Base-by-base conservation (phyloP, 768 basidiomycete species). In the Phanerochaete carnosa region DNA sequence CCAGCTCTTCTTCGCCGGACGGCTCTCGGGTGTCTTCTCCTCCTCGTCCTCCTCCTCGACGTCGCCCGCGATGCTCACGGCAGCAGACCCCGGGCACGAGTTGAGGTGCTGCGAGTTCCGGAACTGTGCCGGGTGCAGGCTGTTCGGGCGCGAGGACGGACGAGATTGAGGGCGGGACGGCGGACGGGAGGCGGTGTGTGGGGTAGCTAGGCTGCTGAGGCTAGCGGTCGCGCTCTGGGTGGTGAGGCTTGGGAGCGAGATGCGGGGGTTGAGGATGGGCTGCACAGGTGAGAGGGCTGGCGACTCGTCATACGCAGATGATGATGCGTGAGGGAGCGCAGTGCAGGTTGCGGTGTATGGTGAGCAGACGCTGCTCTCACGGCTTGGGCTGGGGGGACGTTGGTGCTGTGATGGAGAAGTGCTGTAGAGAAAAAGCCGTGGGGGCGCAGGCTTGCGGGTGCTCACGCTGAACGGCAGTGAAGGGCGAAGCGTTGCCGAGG, bases 141-240 rank as follows among this genome's bases (percentile, higher is more conserved):
- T 26, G 6, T 13, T 25, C 23, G 47, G 47, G 13, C 47, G 47
- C 32, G 54, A 55, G n/a, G 54, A 35, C 32, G 32, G 54, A 37
- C 54, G 54, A 37, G 11, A 25, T n/a, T 35, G 54, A 25, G 54
- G 33, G 23, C 54, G 54, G 50, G 57, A 54, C 35, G 37, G 64
- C 58, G 25, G 69, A 60, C 9, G 66, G 60, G 51, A 66, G 53
- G 37, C 65, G 54, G 54, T 55, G 54, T 55, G 54, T 61, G 79
- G 74, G 69, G 85, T 85, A 0, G 81, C 75, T 63, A 86, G 72
- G 52, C 82, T 80, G 0, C 83, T 80, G 28, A 62, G 55, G 59
- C 58, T 60, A 23, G 66, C 59, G 49, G 58, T 51, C 16, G 58
- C 50, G 45, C 61, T 62, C 50, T 64, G 64, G n/a, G 63, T 43